These are phyloP conservation scores for Diplotaxis tenuifolia DNA, from an alignment of 345 rosid species.

Conservation along the genomic window DNA sequence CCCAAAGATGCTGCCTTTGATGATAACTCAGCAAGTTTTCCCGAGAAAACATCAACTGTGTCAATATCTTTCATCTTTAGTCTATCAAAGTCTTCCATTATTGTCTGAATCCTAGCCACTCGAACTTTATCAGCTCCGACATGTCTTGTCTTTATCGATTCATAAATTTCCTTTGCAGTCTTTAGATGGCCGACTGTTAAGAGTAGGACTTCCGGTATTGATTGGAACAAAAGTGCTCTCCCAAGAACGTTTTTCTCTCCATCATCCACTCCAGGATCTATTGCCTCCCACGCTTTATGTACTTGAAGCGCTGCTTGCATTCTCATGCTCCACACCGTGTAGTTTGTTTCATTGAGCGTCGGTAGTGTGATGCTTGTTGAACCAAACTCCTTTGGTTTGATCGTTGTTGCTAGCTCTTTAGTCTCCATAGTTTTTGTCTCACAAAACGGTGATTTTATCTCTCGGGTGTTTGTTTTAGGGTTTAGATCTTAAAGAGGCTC, in stretches of 20 bases:
- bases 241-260: neutral
- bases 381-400: neutral
- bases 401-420: too few species aligned
- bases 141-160: neutral
- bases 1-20: neutral
- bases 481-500: neutral
- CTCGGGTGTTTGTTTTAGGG: neutral
- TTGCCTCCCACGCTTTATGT: neutral
- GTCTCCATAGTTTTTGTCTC: too few species aligned
- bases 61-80: neutral
- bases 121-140: neutral
- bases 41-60: neutral
- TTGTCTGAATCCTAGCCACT: neutral
- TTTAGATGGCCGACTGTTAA: neutral
- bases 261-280: neutral
- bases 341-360: neutral
- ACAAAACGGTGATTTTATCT: too few species aligned
- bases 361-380: neutral
- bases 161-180: neutral
- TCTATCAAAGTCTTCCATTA: neutral
- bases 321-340: neutral
- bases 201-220: neutral
- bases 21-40: neutral
- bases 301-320: neutral
- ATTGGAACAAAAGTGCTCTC: neutral